These are phyloP conservation scores for Cordyceps militaris DNA, from an alignment of 2,329 filamentous ascomycete genomes.

Conservation along the genomic window DNA sequence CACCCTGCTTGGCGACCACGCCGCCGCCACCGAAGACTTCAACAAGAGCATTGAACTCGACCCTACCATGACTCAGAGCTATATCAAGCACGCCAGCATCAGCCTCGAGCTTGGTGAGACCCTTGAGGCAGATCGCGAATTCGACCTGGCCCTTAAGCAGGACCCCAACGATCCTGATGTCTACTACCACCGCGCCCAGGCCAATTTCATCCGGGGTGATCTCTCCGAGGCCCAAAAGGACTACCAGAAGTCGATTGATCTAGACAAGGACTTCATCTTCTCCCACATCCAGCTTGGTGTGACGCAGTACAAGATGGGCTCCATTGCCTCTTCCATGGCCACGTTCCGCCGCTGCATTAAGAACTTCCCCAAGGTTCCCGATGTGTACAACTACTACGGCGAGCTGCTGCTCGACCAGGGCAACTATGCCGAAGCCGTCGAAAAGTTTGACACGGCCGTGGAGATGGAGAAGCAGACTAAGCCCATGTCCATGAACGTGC, in stretches of 20 bases:
- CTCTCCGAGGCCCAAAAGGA: constrained; percentile 92
- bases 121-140: constrained; percentile 80
- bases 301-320: constrained; percentile 99
- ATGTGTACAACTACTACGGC: constrained; percentile 99
- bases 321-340: constrained; percentile 94
- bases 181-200: constrained; percentile 96
- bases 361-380: constrained; percentile 93
- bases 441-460: constrained; percentile 97
- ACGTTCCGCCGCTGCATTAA: constrained; percentile 97
- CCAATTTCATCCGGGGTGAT: constrained; percentile 95
- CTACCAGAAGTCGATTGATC: constrained; percentile 98
- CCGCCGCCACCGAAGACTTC: constrained; percentile 74
- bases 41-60: constrained; percentile 91
- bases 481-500: constrained; percentile 92
- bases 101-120: constrained; percentile 86
- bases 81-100: constrained; percentile 98
- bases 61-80: constrained; percentile 84
- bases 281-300: constrained; percentile 98
- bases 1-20: constrained; percentile 83
- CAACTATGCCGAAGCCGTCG: constrained; percentile 89
- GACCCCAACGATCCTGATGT: constrained; percentile 90
- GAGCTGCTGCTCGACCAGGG: constrained; percentile 94
- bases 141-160: constrained; percentile 75
- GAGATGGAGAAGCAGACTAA: constrained; percentile 96
- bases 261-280: constrained; percentile 95